These are phyloP conservation scores for Aspergillus pseudonomiae DNA, from an alignment of 2,329 filamentous ascomycete species.

Conservation along the genomic window DNA sequence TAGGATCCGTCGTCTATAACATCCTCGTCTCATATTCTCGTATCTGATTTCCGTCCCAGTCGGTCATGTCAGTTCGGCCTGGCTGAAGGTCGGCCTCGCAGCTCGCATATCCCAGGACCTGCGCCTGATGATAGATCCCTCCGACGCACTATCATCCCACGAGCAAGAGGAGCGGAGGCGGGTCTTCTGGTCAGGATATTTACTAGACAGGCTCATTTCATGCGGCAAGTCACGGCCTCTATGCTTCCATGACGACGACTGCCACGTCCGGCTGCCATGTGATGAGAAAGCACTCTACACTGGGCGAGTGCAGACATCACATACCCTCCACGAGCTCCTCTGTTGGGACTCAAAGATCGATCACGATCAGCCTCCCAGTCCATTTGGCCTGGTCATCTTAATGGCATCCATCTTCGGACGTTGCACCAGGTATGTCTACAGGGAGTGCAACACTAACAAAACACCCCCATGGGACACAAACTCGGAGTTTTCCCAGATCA, in stretches of 20 bases:
- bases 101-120: slow-evolving; percentile 65
- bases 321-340: slow-evolving; percentile 25
- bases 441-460: slow-evolving; percentile 20
- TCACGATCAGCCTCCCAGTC: slow-evolving; percentile 20
- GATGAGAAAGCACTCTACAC: slow-evolving; percentile 25
- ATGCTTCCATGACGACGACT: slow-evolving; percentile 27
- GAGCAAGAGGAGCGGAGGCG: slow-evolving; percentile 34
- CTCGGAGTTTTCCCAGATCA: slow-evolving; percentile 37
- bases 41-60: background rate
- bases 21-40: no score
- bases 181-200: slow-evolving; percentile 36
- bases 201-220: slow-evolving; percentile 35
- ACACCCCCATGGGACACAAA: slow-evolving; percentile 41
- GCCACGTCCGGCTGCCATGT: slow-evolving; percentile 30
- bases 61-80: background rate
- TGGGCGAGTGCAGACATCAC: slow-evolving; percentile 23
- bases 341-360: slow-evolving; percentile 23
- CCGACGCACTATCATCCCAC: slow-evolving; percentile 15
- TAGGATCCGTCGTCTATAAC: slow-evolving; percentile 18
- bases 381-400: slow-evolving; percentile 34
- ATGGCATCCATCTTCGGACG: slow-evolving; percentile 38
- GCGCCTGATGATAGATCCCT: slow-evolving; percentile 32
- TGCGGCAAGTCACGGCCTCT: slow-evolving; percentile 28
- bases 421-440: slow-evolving; percentile 33
- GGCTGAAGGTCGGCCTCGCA: slow-evolving; percentile 36